phyloP scores from a whole-genome alignment of 345 rosid species.

The Rubroshorea leprosula region DNA sequence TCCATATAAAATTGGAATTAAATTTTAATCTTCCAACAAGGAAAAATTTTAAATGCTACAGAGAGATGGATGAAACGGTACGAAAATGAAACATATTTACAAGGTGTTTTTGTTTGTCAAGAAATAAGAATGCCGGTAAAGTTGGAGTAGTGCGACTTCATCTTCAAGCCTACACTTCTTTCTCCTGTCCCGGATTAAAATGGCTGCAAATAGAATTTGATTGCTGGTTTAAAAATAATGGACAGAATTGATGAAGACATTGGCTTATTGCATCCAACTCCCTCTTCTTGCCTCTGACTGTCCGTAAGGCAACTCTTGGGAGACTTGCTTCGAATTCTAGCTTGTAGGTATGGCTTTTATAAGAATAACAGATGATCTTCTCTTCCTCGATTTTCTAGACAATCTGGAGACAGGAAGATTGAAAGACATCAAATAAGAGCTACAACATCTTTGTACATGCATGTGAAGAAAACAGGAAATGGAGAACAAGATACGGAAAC shows the following conservation, averaged over 20 bases:
- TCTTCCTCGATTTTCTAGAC: constrained; percentile 38
- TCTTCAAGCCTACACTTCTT: neutral
- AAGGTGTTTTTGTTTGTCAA: neutral
- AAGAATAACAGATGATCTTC: constrained; percentile 36
- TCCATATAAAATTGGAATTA: no score
- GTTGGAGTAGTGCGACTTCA: neutral
- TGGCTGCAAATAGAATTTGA: constrained; percentile 7
- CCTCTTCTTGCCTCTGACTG: constrained; percentile 3
- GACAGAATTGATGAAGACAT: no score
- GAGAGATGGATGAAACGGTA: constrained; percentile 6
- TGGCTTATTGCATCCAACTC: no score
- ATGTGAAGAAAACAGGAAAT: neutral
- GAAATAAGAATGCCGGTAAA: no score
- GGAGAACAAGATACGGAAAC: neutral
- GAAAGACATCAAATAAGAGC: constrained; percentile 10
- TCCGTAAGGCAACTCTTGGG: constrained; percentile 22
- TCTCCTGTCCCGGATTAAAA: neutral
- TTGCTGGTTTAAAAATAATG: constrained; percentile 2
- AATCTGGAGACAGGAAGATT: constrained; percentile 32
- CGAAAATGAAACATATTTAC: constrained; percentile 13
- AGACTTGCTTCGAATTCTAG: constrained; percentile 33
- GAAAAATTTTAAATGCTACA: constrained; percentile 4
- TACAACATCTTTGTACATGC: neutral
- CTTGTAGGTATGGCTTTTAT: constrained; percentile 29
- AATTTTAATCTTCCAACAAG: neutral